Percentiles rank a stretch among this genome's conserved stretches.
phyloP scores from a whole-genome alignment of 805 yeast species.

The Ogataea kodamae region DNA sequence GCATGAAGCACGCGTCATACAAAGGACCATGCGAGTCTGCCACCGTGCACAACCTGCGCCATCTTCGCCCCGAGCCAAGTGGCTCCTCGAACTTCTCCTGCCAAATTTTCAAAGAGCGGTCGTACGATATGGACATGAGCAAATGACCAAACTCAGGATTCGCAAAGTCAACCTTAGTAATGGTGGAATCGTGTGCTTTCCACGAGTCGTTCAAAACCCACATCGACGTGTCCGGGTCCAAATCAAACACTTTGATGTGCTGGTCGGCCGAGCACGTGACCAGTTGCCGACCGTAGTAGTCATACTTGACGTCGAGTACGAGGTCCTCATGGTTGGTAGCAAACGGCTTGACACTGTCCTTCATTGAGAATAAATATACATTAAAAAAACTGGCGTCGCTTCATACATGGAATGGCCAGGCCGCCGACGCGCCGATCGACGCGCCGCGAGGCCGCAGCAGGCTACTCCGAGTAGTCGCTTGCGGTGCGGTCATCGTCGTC shows the following conservation, averaged over 20 bases:
- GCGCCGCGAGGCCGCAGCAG: background rate
- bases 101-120: conserved; percentile 85
- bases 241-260: conserved; percentile 83
- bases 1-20: conserved; percentile 87
- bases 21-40: conserved; percentile 88
- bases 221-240: conserved; percentile 57
- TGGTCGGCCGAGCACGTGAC: conserved; percentile 97
- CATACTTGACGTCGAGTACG: conserved; percentile 85
- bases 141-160: conserved; percentile 90
- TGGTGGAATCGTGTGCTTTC: conserved; percentile 92
- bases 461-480: conserved; percentile 24
- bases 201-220: conserved; percentile 89
- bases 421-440: conserved; percentile 7
- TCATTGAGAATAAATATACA: conserved; percentile 21
- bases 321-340: conserved; percentile 91
- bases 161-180: conserved; percentile 86
- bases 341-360: conserved; percentile 58
- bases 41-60: conserved; percentile 71
- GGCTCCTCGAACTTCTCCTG: conserved; percentile 82
- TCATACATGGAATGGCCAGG: no score
- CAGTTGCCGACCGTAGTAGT: conserved; percentile 85
- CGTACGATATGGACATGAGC: conserved; percentile 85
- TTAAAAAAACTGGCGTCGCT: conserved; percentile 1
- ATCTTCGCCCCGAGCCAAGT: conserved; percentile 74
- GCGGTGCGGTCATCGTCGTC: conserved; percentile 28